These are phyloP conservation scores for Umbelopsis sp. DNA, from an alignment of 371 early-diverging fungal species.

Conservation along the genomic window DNA sequence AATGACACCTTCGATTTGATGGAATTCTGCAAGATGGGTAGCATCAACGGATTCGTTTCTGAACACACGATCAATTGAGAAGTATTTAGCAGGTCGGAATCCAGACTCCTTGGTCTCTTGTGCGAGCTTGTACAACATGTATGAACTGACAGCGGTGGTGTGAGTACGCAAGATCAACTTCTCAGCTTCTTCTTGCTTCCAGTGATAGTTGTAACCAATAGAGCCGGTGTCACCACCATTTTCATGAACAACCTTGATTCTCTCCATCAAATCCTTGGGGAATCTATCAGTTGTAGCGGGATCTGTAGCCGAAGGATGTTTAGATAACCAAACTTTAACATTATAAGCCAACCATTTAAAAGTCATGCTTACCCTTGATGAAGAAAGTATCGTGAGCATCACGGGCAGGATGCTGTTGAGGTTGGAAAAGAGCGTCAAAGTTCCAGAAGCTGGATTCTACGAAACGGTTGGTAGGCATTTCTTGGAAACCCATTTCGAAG, in stretches of 20 bases:
- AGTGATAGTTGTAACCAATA: slow-evolving; percentile 93
- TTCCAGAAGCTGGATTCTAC: slow-evolving; percentile 99
- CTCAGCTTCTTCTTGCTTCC: slow-evolving; percentile 95
- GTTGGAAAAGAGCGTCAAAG: slow-evolving; percentile 99
- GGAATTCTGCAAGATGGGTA: slow-evolving; percentile 99
- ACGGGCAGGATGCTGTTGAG: slow-evolving; percentile 99
- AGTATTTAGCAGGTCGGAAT: slow-evolving; percentile 97
- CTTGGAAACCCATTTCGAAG: slow-evolving; percentile 99
- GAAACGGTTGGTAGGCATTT: slow-evolving; percentile 99
- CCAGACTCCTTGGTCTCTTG: slow-evolving; percentile 68
- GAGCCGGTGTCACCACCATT: slow-evolving; percentile 96
- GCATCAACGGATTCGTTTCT: slow-evolving; percentile 99
- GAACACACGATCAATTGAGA: slow-evolving; percentile 99
- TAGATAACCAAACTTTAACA: background rate
- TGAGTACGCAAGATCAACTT: slow-evolving; percentile 98
- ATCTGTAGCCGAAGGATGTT: slow-evolving; percentile 39
- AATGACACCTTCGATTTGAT: slow-evolving; percentile 99
- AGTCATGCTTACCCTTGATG: slow-evolving; percentile 58
- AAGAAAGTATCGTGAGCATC: slow-evolving; percentile 99
- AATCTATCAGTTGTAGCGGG: slow-evolving; percentile 82
- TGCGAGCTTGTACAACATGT: slow-evolving; percentile 94
- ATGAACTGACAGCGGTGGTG: slow-evolving; percentile 96
- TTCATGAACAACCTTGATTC: slow-evolving; percentile 93
- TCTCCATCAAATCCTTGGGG: slow-evolving; percentile 89
- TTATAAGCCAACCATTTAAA: background rate